Base-by-base conservation (phyloP, 306 rosid genomes). In the Bauhinia variegata region DNA sequence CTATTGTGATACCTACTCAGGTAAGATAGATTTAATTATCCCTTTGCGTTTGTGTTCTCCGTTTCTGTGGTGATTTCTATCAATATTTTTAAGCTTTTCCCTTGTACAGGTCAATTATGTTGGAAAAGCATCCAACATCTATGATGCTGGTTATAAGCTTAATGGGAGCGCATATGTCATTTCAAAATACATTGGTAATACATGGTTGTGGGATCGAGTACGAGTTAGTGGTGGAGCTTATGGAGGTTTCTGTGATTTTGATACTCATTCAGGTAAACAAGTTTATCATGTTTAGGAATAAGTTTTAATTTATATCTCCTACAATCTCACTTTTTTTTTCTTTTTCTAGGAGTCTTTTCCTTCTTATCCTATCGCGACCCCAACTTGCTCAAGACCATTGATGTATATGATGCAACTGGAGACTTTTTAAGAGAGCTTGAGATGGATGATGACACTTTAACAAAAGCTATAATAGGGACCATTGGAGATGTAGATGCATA, bases 181-280 rank as follows among this genome's bases (percentile, higher is more conserved):
- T 78, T 85, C 96, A 18, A 93, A 93, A 77, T 64, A 83, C 86
- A 88, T 93, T 46, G 77, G 96, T 75, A 90, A 90, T 79, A 85
- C 99, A 38, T 90, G 99, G 99, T 76, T 93, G 78, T 90, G 99
- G 99, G 99, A 93, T 64, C 99, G 95, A 60, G 96, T 93, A 34
- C 82, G 99, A 66, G 99, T 93, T 54, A 90, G 97, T 56, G 99
- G 99, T 44, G 99, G 99, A 58, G 99, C 99, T 60, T 93, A 93
- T 58, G 99, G 99, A 70, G 97, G 99, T 36, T 93, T 93, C 75
- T 90, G 97, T 62, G 95, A 93, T 76, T 93, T 93, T 62, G 99
- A 93, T 85, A 78, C 89, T 78, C 97, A 93, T 77, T 93, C 99
- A 41, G 97, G 97, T 88, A 78, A 55, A 58, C 47, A 18, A 16